A percentile compares a stretch with the other conserved stretches of the same genome.
These are phyloP conservation scores for Obba rivulosa DNA, from an alignment of 768 basidiomycete genomes.

Conservation along the genomic window DNA sequence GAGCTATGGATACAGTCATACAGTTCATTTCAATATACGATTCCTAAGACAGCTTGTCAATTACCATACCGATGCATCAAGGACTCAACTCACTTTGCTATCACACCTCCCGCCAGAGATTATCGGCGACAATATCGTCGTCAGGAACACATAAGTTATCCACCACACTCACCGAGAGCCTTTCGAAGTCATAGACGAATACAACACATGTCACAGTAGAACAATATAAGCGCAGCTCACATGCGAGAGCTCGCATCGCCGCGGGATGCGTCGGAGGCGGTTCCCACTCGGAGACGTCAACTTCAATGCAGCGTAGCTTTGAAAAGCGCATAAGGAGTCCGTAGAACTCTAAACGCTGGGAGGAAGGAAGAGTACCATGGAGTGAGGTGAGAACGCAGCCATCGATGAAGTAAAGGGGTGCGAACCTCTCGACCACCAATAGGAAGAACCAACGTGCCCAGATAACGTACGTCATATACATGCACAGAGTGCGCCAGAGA, in stretches of 20 bases:
- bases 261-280: constrained; percentile 47
- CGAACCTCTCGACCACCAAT: constrained; percentile 49
- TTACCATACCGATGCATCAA: too few relatives aligned
- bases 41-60: too few relatives aligned
- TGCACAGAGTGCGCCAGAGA: constrained; percentile 20
- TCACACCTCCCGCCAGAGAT: constrained; percentile 21
- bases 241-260: constrained; percentile 53
- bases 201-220: constrained; percentile 45
- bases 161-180: constrained; percentile 15
- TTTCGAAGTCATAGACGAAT: constrained; percentile 60
- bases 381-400: constrained; percentile 1
- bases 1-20: too few relatives aligned
- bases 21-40: too few relatives aligned
- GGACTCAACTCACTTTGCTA: not conserved
- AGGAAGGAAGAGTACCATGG: too few relatives aligned
- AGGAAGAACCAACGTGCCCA: constrained; percentile 63
- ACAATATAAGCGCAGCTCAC: constrained; percentile 58
- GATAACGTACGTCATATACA: constrained; percentile 40
- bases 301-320: constrained; percentile 48
- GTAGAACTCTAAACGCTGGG: constrained; percentile 58
- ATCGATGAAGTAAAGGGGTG: not conserved
- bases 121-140: constrained; percentile 14
- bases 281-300: constrained; percentile 63
- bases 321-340: constrained; percentile 50
- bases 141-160: constrained; percentile 16